phyloP scores from a whole-genome alignment of 805 yeast genomes.

The Yarrowia sp. region DNA sequence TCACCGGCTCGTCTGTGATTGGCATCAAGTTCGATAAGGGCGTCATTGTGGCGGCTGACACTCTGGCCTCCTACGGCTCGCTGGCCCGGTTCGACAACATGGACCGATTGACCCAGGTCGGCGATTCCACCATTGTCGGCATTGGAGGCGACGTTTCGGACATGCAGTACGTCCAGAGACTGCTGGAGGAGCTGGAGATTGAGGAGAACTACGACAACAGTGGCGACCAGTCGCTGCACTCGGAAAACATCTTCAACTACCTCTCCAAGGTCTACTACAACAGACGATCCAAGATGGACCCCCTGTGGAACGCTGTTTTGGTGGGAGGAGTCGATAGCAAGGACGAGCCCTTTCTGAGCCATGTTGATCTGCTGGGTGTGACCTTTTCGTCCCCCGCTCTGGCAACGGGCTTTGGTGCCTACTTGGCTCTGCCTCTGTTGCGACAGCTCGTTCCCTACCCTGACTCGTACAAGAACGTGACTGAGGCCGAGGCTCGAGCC shows the following conservation, averaged over 20 bases:
- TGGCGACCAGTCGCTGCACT: slow-evolving; percentile 67
- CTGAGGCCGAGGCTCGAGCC: slow-evolving; percentile 75
- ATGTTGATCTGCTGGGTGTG: slow-evolving; percentile 91
- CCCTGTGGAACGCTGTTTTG: slow-evolving; percentile 91
- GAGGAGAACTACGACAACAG: slow-evolving; percentile 79
- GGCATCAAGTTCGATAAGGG: slow-evolving; percentile 92
- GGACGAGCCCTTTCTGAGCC: slow-evolving; percentile 74
- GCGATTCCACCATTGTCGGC: slow-evolving; percentile 87
- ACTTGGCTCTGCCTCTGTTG: slow-evolving; percentile 89
- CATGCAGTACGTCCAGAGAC: slow-evolving; percentile 79
- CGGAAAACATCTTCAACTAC: slow-evolving; percentile 89
- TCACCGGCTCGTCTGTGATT: slow-evolving; percentile 95
- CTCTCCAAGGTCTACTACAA: slow-evolving; percentile 81
- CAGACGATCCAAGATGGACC: slow-evolving; percentile 92
- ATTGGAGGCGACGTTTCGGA: slow-evolving; percentile 94
- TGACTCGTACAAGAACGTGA: slow-evolving; percentile 70
- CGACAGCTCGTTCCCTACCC: slow-evolving; percentile 84
- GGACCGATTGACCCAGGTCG: slow-evolving; percentile 85
- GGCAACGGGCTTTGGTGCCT: slow-evolving; percentile 97
- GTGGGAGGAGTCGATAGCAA: slow-evolving; percentile 88
- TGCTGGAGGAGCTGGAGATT: slow-evolving; percentile 77
- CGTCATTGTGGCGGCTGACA: slow-evolving; percentile 93
- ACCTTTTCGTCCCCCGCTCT: slow-evolving; percentile 85
- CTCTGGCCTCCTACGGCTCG: slow-evolving; percentile 90
- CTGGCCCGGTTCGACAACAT: slow-evolving; percentile 83